A percentile compares a stretch with the other conserved stretches of the same genome.
These are phyloP conservation scores for Orobanche coerulescens DNA, from an alignment of 257 asterid genomes.

Conservation along the genomic window DNA sequence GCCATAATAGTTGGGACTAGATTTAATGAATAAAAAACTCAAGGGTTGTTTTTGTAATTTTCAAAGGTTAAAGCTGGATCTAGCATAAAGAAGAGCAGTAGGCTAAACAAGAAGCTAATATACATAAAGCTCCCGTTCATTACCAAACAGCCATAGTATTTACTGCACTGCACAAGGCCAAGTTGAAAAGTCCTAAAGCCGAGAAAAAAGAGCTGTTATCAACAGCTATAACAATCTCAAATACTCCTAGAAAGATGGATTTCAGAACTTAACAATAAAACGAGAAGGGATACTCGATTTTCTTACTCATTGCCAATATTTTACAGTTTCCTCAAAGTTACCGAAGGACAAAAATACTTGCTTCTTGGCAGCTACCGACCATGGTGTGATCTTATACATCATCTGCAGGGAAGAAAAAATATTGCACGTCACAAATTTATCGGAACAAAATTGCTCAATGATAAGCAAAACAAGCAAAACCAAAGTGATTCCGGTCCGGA, in stretches of 20 bases:
- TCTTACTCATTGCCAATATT: slow-evolving; percentile 16
- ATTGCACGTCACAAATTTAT: neutral
- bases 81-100: too few relatives aligned
- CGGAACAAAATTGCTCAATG: neutral
- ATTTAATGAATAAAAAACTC: too few relatives aligned
- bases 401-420: slow-evolving; percentile 23
- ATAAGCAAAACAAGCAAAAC: neutral
- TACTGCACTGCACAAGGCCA: neutral
- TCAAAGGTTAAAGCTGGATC: too few relatives aligned
- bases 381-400: slow-evolving; percentile 11
- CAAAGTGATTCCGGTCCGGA: neutral
- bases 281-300: slow-evolving; percentile 6
- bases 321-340: slow-evolving; percentile 14
- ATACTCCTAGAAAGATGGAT: neutral
- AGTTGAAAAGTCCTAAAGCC: neutral
- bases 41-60: too few relatives aligned
- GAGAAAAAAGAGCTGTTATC: slow-evolving; percentile 1
- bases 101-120: too few relatives aligned
- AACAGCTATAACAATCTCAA: slow-evolving; percentile 11
- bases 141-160: slow-evolving; percentile 5
- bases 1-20: too few relatives aligned
- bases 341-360: neutral
- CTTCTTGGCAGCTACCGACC: slow-evolving; percentile 4
- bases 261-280: slow-evolving; percentile 2
- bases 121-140: slow-evolving; percentile 3